These are phyloP conservation scores for Kazachstania bromeliacearum DNA, from an alignment of 805 yeast species.

Conservation along the genomic window DNA sequence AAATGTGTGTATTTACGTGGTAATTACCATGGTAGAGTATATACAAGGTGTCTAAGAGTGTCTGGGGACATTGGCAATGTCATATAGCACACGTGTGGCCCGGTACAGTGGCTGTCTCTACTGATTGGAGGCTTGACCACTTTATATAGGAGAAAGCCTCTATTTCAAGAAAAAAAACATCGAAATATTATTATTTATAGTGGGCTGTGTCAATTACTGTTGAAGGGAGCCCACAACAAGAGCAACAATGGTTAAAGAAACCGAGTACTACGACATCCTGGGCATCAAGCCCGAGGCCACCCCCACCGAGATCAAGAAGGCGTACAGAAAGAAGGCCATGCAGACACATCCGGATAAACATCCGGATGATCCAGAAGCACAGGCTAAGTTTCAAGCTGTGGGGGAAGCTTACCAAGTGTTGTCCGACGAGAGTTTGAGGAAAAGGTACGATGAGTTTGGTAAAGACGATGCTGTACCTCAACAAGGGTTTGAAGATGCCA, in stretches of 20 bases:
- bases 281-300: constrained; percentile 63
- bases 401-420: constrained; percentile 69
- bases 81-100: too few relatives aligned
- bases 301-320: constrained; percentile 78
- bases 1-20: too few relatives aligned
- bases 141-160: too few relatives aligned
- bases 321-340: constrained; percentile 86
- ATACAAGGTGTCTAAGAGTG: too few relatives aligned
- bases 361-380: constrained; percentile 88
- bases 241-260: constrained; percentile 64
- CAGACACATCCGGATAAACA: constrained; percentile 92
- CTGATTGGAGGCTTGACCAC: too few relatives aligned
- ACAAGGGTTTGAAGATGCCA: constrained; percentile 74
- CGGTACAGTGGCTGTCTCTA: too few relatives aligned
- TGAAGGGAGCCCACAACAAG: too few relatives aligned
- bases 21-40: too few relatives aligned
- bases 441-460: constrained; percentile 76
- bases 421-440: constrained; percentile 60
- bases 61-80: too few relatives aligned
- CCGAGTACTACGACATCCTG: constrained; percentile 75
- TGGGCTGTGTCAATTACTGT: too few relatives aligned
- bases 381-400: constrained; percentile 70
- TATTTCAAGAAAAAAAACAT: too few relatives aligned
- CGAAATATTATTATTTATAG: too few relatives aligned
- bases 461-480: constrained; percentile 63